A percentile compares a stretch with the other conserved stretches of the same genome.
Evolutionary conservation across 1,139 yeast genomes (phyloP).

Genomic region (Kodamaea arcana): DNA sequence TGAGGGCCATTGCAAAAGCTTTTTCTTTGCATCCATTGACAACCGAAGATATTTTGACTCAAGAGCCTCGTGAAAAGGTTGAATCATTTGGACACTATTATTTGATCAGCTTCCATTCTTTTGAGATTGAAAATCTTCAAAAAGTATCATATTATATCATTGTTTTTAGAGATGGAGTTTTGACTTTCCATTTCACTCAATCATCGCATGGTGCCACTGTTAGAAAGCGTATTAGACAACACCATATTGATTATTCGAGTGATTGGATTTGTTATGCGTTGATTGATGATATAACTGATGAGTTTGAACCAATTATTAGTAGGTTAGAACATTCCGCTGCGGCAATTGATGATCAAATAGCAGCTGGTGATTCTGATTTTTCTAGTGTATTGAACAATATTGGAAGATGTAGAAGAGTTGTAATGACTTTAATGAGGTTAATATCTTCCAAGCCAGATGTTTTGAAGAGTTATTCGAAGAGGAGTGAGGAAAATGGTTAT

Average conservation of each 20-base stretch:
- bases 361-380: slow-evolving; percentile 48
- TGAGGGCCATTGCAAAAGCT: slow-evolving; percentile 61
- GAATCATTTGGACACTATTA: slow-evolving; percentile 72
- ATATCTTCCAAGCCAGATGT: slow-evolving; percentile 96
- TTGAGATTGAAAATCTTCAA: slow-evolving; percentile 72
- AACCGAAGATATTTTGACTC: slow-evolving; percentile 81
- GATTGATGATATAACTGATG: slow-evolving; percentile 91
- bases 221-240: slow-evolving; percentile 89
- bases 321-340: slow-evolving; percentile 89
- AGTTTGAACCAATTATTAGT: slow-evolving; percentile 86
- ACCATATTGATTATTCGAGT: slow-evolving; percentile 79
- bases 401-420: slow-evolving; percentile 85
- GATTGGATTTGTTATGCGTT: slow-evolving; percentile 95
- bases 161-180: slow-evolving; percentile 78
- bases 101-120: slow-evolving; percentile 79
- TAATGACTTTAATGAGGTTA: slow-evolving; percentile 87
- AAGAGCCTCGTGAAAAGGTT: slow-evolving; percentile 82
- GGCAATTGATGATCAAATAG: slow-evolving; percentile 76
- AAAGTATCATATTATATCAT: slow-evolving; percentile 86
- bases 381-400: slow-evolving; percentile 71
- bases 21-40: slow-evolving; percentile 84
- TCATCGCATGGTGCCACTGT: slow-evolving; percentile 81
- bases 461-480: slow-evolving; percentile 91
- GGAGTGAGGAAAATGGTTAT: slow-evolving; percentile 72
- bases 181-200: slow-evolving; percentile 84